Conservation (phyloP, 1,284 basidiomycete species). For the Ustilago bromivora region DNA sequence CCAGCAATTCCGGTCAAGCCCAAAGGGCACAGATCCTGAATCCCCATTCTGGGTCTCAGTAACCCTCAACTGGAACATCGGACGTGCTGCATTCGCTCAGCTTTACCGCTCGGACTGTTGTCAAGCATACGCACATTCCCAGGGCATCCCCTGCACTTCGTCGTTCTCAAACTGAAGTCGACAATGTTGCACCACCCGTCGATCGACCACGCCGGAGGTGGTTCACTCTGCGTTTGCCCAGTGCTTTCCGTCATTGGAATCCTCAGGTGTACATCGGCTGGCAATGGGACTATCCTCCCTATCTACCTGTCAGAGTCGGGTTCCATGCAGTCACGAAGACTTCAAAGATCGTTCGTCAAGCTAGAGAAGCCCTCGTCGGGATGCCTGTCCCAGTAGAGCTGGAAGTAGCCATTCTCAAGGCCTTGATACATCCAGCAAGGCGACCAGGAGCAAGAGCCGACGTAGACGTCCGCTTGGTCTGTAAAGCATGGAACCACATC, state of each 20-base stretch:
- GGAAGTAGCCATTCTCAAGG: not conserved
- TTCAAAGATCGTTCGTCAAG: not conserved
- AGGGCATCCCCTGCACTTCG: not conserved
- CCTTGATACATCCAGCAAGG: not conserved
- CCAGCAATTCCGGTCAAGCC: conserved; percentile 7
- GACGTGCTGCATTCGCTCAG: conserved; percentile 27
- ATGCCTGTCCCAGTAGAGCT: conserved; percentile 6
- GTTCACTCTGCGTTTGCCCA: not conserved
- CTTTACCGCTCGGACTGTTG: conserved; percentile 25
- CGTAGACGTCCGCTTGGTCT: conserved; percentile 25
- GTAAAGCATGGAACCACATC: conserved; percentile 13
- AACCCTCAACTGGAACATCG: not conserved
- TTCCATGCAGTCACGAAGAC: not conserved
- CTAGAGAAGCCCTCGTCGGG: not conserved
- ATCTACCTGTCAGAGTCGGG: not conserved
- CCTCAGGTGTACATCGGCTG: conserved; percentile 16
- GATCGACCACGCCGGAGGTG: no score
- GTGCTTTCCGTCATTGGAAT: not conserved
- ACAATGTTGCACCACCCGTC: no score
- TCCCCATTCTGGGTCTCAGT: conserved; percentile 10
- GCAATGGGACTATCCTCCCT: conserved; percentile 26
- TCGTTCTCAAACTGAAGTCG: no score
- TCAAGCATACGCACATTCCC: conserved; percentile 3
- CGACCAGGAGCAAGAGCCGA: not conserved
- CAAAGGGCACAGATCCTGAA: conserved; percentile 18